These are phyloP conservation scores for Lomentospora prolificans DNA, from an alignment of 2,329 filamentous ascomycete genomes.

Conservation along the genomic window DNA sequence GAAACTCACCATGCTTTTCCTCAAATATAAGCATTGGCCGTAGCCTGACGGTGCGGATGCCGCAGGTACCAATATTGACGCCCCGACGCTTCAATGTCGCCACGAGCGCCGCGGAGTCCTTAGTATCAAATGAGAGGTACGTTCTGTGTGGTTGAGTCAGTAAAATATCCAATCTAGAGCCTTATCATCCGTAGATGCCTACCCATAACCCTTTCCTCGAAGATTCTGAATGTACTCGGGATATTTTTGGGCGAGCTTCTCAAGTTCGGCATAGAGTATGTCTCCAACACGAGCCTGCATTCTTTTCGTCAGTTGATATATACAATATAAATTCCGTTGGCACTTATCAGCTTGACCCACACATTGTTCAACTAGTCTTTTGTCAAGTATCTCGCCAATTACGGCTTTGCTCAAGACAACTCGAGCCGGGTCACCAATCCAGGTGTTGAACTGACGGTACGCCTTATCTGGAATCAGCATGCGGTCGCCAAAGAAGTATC, in stretches of 20 bases:
- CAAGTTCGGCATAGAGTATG: constrained; percentile 57
- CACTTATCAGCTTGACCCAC: neutral
- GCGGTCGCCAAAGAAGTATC: constrained; percentile 81
- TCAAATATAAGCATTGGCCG: constrained; percentile 78
- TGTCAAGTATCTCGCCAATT: constrained; percentile 66
- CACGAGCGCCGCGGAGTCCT: constrained; percentile 58
- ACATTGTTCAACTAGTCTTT: constrained; percentile 61
- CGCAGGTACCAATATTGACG: constrained; percentile 70
- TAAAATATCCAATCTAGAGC: neutral
- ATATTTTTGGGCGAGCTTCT: constrained; percentile 52
- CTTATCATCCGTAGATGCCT: neutral
- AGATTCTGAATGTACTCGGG: constrained; percentile 64
- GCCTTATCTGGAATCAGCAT: constrained; percentile 81
- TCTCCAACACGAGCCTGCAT: constrained; percentile 48
- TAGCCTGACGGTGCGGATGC: constrained; percentile 58
- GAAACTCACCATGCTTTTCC: constrained; percentile 45
- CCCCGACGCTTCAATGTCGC: constrained; percentile 61
- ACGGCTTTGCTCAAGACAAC: constrained; percentile 81
- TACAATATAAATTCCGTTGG: neutral
- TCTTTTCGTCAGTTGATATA: neutral
- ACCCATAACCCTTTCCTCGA: constrained; percentile 51
- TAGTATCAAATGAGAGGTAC: constrained; percentile 73
- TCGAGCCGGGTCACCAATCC: constrained; percentile 87
- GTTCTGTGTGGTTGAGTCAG: constrained; percentile 30
- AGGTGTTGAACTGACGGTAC: constrained; percentile 94